A percentile compares a stretch with the other conserved stretches of the same genome.
Evolutionary conservation across 2,329 filamentous ascomycete species (phyloP).

Genomic region (Paecilomyces niveus): DNA sequence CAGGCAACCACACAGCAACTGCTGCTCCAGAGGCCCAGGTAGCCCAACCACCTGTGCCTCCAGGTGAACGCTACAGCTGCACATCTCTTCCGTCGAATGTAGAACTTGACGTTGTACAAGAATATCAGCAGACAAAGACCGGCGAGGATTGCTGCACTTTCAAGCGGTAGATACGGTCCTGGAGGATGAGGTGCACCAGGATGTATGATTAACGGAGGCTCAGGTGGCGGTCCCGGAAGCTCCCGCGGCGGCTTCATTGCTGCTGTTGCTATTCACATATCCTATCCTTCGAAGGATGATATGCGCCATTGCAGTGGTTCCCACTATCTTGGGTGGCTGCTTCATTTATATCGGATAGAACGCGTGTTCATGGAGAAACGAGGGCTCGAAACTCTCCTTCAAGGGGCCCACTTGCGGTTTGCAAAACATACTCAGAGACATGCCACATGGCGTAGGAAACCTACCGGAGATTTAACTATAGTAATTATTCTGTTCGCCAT

Average conservation of each 20-base stretch:
- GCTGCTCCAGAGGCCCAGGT: background rate
- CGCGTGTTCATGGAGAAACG: background rate
- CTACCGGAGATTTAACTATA: background rate
- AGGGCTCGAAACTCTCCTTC: background rate
- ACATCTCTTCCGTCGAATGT: background rate
- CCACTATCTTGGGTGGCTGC: background rate
- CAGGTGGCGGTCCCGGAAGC: background rate
- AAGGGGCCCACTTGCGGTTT: background rate
- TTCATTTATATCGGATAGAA: background rate
- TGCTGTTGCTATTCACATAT: background rate
- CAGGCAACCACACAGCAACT: background rate
- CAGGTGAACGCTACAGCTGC: background rate
- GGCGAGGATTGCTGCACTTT: background rate
- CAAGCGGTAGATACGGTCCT: background rate
- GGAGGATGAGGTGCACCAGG: background rate
- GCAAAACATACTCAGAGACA: background rate
- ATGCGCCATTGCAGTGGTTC: background rate
- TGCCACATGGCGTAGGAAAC: background rate
- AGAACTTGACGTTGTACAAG: background rate
- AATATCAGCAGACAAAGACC: background rate
- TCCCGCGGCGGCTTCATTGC: background rate
- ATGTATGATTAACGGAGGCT: background rate
- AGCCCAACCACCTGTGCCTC: background rate
- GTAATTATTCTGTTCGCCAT: background rate
- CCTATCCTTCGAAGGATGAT: background rate